Evolutionary conservation across 352 stramenopile genomes (phyloP), one percentile per base, ranked within the genome.

Genomic region (Blastocystis sp.): DNA sequence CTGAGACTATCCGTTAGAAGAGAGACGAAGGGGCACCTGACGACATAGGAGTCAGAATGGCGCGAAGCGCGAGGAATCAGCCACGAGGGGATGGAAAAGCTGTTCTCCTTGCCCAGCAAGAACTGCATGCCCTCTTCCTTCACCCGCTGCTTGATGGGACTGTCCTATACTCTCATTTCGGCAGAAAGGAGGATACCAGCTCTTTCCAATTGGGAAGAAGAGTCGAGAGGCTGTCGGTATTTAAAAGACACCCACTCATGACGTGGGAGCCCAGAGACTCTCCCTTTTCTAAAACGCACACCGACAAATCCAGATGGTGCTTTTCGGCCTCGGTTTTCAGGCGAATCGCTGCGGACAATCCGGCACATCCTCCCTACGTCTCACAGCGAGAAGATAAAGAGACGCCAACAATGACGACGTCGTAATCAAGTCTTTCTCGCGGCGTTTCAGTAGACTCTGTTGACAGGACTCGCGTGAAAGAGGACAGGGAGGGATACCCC

Each of bases 231-330:
- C 95, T 95, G 52, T 93, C 93, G 42, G 97, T 95, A 92, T 99
- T 96, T 91, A 99, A 98, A 57, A 99, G 96, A 91, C 99, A 98
- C 66, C 96, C 96, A 48, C 95, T 98, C 57, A 99, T 84, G 74
- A 99, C 98, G 91, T 99, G 97, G 40, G 95, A 96, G 45, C 97
- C 97, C 74, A 99, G 93, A 90, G 98, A 96, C 0, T 94, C 94
- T 54, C 93, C 95, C 89, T 98, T 98, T 89, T 98, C 95, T 21
- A 98, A 91, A 63, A 98, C 92, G 89, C 95, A 98, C 54, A 98
- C 95, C 48, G 92, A 96, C 45, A 98, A 89, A 54, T 99, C 97
- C 62, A 92, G 95, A 90, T 94, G 93, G 76, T 97, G 94, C 89
- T 98, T 93, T 14, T 91, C 90, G 89, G 93, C 96, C 14, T 99